Evolutionary conservation across 2,329 filamentous ascomycete species (phyloP).

Genomic region (Nothophoma quercina): DNA sequence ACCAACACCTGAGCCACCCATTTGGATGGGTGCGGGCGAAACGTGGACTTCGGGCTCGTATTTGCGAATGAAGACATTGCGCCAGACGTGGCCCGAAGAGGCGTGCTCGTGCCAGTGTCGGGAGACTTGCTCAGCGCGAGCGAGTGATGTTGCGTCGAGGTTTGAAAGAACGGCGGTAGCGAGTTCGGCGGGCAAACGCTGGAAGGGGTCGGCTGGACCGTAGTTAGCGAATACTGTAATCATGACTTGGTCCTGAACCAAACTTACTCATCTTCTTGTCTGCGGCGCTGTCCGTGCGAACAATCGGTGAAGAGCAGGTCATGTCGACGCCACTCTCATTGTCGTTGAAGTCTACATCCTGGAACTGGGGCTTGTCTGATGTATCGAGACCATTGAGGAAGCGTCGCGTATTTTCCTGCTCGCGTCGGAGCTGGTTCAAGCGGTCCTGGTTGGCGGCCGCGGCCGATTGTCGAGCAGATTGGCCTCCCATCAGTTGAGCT

Average conservation of each 20-base stretch:
- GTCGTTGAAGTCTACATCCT: constrained; percentile 43
- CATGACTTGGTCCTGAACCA: no score
- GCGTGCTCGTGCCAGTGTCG: constrained; percentile 64
- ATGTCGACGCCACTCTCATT: constrained; percentile 50
- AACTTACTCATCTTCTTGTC: constrained; percentile 48
- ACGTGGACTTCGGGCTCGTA: constrained; percentile 58
- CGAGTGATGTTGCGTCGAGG: constrained; percentile 65
- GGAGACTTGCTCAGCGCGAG: constrained; percentile 64
- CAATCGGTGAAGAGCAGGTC: constrained; percentile 45
- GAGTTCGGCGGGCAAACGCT: constrained; percentile 65
- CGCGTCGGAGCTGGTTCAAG: constrained; percentile 35
- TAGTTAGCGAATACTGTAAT: constrained; percentile 19
- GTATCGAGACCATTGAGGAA: constrained; percentile 40
- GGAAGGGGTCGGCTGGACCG: constrained; percentile 59
- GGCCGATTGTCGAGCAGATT: constrained; percentile 46
- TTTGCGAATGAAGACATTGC: constrained; percentile 64
- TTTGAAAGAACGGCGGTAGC: constrained; percentile 66
- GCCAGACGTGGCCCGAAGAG: constrained; percentile 67
- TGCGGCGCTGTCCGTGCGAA: constrained; percentile 39
- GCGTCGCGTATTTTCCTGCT: constrained; percentile 44
- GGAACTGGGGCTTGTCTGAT: constrained; percentile 21
- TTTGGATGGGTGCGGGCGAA: constrained; percentile 55
- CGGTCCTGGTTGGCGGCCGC: constrained; percentile 47
- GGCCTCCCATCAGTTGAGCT: constrained; percentile 30
- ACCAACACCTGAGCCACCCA: constrained; percentile 63